Evolutionary conservation across 2,329 filamentous ascomycete species (phyloP).

Genomic region (Colletotrichum sp.): DNA sequence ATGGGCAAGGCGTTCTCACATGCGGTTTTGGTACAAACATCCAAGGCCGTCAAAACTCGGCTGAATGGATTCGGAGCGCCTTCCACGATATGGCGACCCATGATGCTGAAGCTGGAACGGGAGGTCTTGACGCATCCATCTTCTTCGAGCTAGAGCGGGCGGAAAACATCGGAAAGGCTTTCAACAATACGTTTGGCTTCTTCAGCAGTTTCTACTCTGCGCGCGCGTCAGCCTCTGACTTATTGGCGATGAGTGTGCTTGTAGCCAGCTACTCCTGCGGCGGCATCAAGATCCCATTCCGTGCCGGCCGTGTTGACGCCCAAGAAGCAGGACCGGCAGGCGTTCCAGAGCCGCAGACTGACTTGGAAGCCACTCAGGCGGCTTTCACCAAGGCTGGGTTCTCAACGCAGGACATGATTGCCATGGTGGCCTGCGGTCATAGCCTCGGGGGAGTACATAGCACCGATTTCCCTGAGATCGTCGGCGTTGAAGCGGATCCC

Average conservation of each 20-base stretch:
- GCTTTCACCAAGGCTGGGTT: slow-evolving; percentile 36
- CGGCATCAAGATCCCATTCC: slow-evolving; percentile 28
- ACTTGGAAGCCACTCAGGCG: slow-evolving; percentile 27
- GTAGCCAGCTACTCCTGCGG: slow-evolving; percentile 26
- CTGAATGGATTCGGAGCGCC: slow-evolving; percentile 31
- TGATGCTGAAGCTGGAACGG: slow-evolving; percentile 23
- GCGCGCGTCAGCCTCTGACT: slow-evolving; percentile 26
- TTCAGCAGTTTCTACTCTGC: slow-evolving; percentile 24
- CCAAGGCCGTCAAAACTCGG: slow-evolving; percentile 25
- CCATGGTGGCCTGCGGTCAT: slow-evolving; percentile 40
- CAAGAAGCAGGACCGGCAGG: slow-evolving; percentile 31
- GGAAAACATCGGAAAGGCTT: slow-evolving; percentile 26
- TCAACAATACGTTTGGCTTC: slow-evolving; percentile 32
- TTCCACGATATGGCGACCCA: slow-evolving; percentile 31
- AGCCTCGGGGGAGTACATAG: slow-evolving; percentile 48
- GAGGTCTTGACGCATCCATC: slow-evolving; percentile 29
- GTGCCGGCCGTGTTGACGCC: slow-evolving; percentile 35
- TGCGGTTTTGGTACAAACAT: slow-evolving; percentile 23
- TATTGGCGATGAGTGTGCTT: slow-evolving; percentile 28
- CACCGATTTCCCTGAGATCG: slow-evolving; percentile 43
- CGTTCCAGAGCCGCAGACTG: slow-evolving; percentile 35
- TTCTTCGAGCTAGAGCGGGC: slow-evolving; percentile 27
- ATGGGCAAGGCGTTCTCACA: slow-evolving; percentile 17
- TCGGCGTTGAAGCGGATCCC: slow-evolving; percentile 18
- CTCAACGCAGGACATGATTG: slow-evolving; percentile 37